Base-by-base conservation (phyloP, 345 rosid genomes). In the Moricandia arvensis region DNA sequence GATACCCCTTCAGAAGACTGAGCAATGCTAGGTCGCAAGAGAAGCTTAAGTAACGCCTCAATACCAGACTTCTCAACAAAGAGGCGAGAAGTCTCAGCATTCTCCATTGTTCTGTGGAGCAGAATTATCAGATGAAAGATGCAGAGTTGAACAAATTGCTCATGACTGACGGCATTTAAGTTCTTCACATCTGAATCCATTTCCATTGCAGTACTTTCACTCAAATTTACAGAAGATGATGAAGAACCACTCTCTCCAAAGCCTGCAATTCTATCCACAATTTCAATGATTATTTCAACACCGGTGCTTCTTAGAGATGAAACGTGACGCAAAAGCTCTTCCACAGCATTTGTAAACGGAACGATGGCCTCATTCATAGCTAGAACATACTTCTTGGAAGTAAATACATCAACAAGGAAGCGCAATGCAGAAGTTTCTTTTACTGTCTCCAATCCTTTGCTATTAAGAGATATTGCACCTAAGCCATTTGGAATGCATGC, bases 21-120 rank as follows among this genome's bases (percentile, higher is more conserved):
- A 70, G 91, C 92, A 81, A 94, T 88, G 82, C 86, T 89, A 18
- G 95, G 93, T 75, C 87, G 87, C 63, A 94, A 80, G 27, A 94
- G 83, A 85, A 91, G 96, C 81, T 89, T 94, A 64, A 94, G 81
- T 55, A 94, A 80, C 30, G 95, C 90, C 80, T 94, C 98, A 70
- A 94, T 90, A 66, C 98, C 98, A 9, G 91, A 87, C 82, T 94
- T 94, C 84, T 94, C 98, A 76, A 94, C 97, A 82, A 94, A 91
- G 69, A 91, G 77, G 54, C 96, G 87, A 77, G 95, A 91, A 4
- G 93, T 91, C 84, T 94, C 98, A 65, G 97, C 63, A 83, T 94
- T 91, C 78, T 94, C 98, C 87, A 87, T 91, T 66, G 97, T 90
- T 80, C 98, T 86, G 58, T 94, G 97, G 70, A 94, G 92, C 83